Evolutionary conservation across 768 basidiomycete species (phyloP), one percentile per base, ranked within the genome.

Genomic region (Agaricus bisporus): DNA sequence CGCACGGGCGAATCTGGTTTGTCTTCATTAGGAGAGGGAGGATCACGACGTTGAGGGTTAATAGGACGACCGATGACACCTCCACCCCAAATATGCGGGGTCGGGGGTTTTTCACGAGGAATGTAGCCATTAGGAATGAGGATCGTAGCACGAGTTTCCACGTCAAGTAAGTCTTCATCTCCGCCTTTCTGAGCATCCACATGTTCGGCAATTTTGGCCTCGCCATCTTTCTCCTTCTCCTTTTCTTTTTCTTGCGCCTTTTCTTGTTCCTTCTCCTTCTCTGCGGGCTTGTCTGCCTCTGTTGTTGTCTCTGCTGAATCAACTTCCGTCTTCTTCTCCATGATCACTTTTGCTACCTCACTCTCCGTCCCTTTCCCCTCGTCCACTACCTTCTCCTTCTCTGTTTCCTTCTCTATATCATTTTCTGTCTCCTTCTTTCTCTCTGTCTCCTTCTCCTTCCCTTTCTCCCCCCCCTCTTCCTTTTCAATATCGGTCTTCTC

Each of bases 51-150:
- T 42, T 54, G 52, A 41, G 52, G 53, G 8, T 51, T 38, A 25
- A 35, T 41, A 8, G 60, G 61, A 3, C 58, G 78, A 58, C 57
- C 74, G 62, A 59, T 73, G 35, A 77, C 64, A 6, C 83, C 85
- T 18, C 83, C 86, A 48, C 86, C 86, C 86, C 86, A 88, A 17
- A 88, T 72, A n/a, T 75, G 76, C 12, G 80, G 82, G 5, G 64
- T 76, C 5, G 64, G 56, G 11, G 84, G 84, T 48, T 78, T 75
- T 44, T 74, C 68, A 12, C 73, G 67, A 0, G 85, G 86, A 18
- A 88, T 71, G 60, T 79, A 78, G 1, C 76, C 74, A 20, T 72
- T 68, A 0, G 87, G 85, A 55, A 89, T 75, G 61, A 84, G 66
- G 49, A 87, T 71, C 1, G 81, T 79, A 26, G 78, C 72, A 1